Percentiles rank a stretch among this genome's conserved stretches.
phyloP scores from a whole-genome alignment of 2,329 filamentous ascomycete species.

The Alternaria triticina region DNA sequence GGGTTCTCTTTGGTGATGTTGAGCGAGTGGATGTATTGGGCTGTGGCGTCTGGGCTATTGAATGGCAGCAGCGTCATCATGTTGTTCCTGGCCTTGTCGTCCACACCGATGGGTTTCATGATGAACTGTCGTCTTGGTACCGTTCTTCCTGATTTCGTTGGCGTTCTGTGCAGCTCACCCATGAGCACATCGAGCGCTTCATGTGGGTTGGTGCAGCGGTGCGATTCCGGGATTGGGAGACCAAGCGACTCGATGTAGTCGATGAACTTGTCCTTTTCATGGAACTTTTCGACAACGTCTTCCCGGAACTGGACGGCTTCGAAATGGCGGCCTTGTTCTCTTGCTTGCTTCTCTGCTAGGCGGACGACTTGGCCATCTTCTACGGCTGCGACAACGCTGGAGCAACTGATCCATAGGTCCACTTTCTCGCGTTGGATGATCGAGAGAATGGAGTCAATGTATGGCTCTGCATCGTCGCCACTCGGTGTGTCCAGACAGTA shows the following conservation, averaged over 20 bases:
- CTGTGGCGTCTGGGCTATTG: constrained; percentile 59
- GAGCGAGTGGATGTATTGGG: constrained; percentile 61
- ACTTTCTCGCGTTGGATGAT: constrained; percentile 67
- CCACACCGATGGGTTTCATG: constrained; percentile 69
- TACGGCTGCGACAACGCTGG: constrained; percentile 68
- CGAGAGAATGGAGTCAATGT: constrained; percentile 63
- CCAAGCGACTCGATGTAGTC: constrained; percentile 59
- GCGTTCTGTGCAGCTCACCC: constrained; percentile 15
- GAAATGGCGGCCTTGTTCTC: constrained; percentile 58
- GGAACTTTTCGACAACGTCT: constrained; percentile 62
- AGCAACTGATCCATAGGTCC: constrained; percentile 77
- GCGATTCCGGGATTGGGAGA: constrained; percentile 50
- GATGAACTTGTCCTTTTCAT: constrained; percentile 71
- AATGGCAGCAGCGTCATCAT: constrained; percentile 70
- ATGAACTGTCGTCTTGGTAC: constrained; percentile 61
- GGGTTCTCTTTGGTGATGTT: constrained; percentile 61
- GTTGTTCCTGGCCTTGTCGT: constrained; percentile 64
- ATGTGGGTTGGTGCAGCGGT: constrained; percentile 59
- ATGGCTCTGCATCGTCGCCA: constrained; percentile 52
- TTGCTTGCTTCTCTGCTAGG: constrained; percentile 57
- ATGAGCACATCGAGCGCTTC: constrained; percentile 62
- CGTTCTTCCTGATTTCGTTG: constrained; percentile 13
- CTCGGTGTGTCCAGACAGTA: constrained; percentile 54
- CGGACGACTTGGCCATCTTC: constrained; percentile 69
- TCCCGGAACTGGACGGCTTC: constrained; percentile 69